These are phyloP conservation scores for Chalciporus sphaerocephalus DNA, from an alignment of 768 basidiomycete species.

Conservation along the genomic window DNA sequence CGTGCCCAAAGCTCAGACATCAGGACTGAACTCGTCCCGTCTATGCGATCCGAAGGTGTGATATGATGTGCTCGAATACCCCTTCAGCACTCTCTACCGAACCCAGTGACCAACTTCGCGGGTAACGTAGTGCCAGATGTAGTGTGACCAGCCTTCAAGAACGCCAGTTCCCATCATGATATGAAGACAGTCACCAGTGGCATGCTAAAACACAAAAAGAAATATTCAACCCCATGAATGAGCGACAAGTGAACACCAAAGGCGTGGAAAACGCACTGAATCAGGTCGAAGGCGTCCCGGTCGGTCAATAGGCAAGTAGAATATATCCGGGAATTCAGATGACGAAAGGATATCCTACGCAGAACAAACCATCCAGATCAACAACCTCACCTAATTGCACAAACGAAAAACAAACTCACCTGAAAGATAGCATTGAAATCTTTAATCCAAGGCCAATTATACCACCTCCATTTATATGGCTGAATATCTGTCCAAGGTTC, in stretches of 20 bases:
- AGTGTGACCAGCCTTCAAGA: conserved; percentile 49
- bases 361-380: conserved; percentile 3
- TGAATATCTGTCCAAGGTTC: conserved; percentile 45
- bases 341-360: conserved; percentile 40
- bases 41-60: too few relatives aligned
- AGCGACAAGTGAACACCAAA: not conserved
- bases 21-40: too few relatives aligned
- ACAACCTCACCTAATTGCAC: not conserved
- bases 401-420: conserved; percentile 33
- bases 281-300: conserved; percentile 63
- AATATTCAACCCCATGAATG: too few relatives aligned
- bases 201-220: conserved; percentile 31
- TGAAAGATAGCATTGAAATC: conserved; percentile 56
- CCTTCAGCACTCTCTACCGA: too few relatives aligned
- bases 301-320: conserved; percentile 57
- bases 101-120: conserved; percentile 31
- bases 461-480: conserved; percentile 47
- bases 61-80: too few relatives aligned
- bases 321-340: conserved; percentile 48
- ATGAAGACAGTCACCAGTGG: conserved; percentile 44
- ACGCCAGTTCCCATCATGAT: conserved; percentile 45
- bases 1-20: too few relatives aligned
- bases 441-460: conserved; percentile 62
- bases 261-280: conserved; percentile 41
- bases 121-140: conserved; percentile 47